Conservation (phyloP, 352 stramenopile genomes). For the Pythium angustatum region DNA sequence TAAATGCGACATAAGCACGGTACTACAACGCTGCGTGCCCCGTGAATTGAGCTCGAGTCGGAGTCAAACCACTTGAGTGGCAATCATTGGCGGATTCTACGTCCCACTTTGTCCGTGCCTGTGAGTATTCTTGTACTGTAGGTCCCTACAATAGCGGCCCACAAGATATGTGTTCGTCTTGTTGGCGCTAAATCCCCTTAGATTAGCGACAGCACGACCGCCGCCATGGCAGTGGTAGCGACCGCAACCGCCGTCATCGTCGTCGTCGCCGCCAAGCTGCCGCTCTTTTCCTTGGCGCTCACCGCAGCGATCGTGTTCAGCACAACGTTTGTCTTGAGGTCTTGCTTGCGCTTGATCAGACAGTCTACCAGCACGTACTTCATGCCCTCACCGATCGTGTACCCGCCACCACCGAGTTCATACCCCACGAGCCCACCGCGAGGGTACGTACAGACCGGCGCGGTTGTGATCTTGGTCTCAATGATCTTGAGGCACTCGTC, state of each 20-base stretch:
- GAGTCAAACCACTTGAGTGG: too few relatives aligned
- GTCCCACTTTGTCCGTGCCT: too few relatives aligned
- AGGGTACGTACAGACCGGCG: neutral
- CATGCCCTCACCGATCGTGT: neutral
- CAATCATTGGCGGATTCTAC: too few relatives aligned
- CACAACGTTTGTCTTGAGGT: neutral
- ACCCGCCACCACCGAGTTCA: neutral
- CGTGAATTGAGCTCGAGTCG: too few relatives aligned
- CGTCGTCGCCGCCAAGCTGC: neutral
- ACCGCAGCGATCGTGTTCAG: neutral
- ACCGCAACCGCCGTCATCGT: neutral
- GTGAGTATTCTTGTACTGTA: too few relatives aligned
- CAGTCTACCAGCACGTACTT: neutral
- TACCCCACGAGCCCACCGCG: too few relatives aligned
- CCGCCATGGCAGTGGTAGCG: neutral
- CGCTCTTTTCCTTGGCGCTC: neutral
- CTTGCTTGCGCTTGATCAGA: neutral
- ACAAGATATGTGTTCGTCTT: too few relatives aligned
- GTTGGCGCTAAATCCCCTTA: too few relatives aligned
- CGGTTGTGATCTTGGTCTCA: neutral
- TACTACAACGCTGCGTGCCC: too few relatives aligned
- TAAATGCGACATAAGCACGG: too few relatives aligned
- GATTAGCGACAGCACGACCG: neutral
- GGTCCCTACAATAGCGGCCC: too few relatives aligned
- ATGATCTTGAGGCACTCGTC: neutral